Percentiles rank a stretch among this genome's conserved stretches.
phyloP scores from a whole-genome alignment of 2,329 filamentous ascomycete genomes.

The Sporothrix curviconia region DNA sequence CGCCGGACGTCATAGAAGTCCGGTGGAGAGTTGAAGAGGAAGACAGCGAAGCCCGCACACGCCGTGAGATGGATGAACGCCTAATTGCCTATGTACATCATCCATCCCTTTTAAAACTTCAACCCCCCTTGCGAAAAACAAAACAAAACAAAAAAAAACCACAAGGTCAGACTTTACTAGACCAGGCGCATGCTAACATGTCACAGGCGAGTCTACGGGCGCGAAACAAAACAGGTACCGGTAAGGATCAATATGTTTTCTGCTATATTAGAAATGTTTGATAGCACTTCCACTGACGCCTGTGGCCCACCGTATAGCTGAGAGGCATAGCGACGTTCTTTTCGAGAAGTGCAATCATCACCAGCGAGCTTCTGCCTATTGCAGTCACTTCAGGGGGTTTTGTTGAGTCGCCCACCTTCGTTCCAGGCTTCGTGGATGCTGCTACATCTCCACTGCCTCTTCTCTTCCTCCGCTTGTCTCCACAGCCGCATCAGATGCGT shows the following conservation, averaged over 20 bases:
- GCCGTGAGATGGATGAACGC: conserved; percentile 40
- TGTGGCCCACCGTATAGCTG: no score
- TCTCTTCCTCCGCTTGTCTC: neutral
- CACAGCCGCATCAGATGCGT: neutral
- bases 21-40: conserved; percentile 57
- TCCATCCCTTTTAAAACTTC: neutral
- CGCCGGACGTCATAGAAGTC: conserved; percentile 45
- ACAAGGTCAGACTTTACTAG: neutral
- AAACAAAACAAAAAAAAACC: no score
- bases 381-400: neutral
- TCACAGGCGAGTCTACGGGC: neutral
- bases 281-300: neutral
- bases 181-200: neutral
- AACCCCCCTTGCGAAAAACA: no score
- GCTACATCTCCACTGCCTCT: conserved; percentile 18
- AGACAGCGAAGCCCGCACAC: conserved; percentile 39
- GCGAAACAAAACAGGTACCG: neutral
- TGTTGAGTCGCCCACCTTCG: neutral
- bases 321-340: no score
- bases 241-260: no score
- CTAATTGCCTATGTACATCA: conserved; percentile 32
- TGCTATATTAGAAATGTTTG: neutral
- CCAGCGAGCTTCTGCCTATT: no score
- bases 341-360: no score
- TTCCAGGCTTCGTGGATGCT: neutral